Base-by-base conservation (phyloP, 345 rosid genomes). In the Passiflora organensis region DNA sequence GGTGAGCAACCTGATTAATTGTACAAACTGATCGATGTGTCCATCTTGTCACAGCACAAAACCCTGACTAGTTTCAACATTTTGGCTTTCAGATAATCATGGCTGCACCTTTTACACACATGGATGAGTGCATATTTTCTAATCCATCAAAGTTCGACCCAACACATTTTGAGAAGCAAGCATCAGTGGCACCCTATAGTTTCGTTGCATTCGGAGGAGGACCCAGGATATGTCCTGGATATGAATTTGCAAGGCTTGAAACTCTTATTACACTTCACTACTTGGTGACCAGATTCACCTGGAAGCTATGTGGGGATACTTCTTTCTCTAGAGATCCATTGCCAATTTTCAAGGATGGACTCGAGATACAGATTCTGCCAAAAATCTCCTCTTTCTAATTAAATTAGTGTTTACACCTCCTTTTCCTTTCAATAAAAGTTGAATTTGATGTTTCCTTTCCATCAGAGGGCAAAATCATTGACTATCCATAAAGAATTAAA, bases 211-310 rank as follows among this genome's bases (percentile, higher is more conserved):
- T 65, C 11, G 64, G 70, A 24, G 70, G 71, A 14, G 66, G 72
- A 21, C 36, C 70, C 0, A 45, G 66, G 22, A 66, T 55, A 1
- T 72, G 77, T 56, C 77, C 75, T 4, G 77, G 65, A 21, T 32
- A 43, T 18, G 75, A 76, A 43, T 76, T 76, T 48, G 70, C 72
- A 0, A 65, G 70, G 23, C 43, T 76, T 23, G 75, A 72, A 65
- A 72, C 72, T 1, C 43, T 69, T 4, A 53, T 42, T 17, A 36
- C 64, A 4, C 62, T 65, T 1, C 75, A 72, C 38, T 47, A 69
- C 46, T 10, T 69, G 47, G 72, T 69, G 45, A 76, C 64, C 25
- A 34, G 10, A 5, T 65, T 69, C 48, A 58, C 48, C 1, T 66
- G 74, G 67, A 66, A 65, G 34, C 53, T 62, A 25, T 18, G 19